These are phyloP conservation scores for Lodderomyces jiufengensis DNA, from an alignment of 1,139 yeast species.

Conservation along the genomic window DNA sequence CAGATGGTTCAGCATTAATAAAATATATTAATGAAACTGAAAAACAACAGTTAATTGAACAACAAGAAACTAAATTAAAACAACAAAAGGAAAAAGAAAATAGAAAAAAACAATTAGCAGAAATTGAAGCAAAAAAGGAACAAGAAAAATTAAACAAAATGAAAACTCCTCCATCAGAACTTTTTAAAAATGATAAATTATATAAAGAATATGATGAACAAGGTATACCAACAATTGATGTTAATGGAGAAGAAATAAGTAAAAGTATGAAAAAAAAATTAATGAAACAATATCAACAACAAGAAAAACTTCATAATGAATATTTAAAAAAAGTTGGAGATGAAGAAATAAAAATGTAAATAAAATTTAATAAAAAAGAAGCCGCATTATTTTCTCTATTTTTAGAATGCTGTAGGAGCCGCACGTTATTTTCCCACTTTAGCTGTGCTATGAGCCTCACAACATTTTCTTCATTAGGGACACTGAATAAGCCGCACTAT, in stretches of 20 bases:
- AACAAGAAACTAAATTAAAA: slow-evolving; percentile 60
- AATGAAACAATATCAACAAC: slow-evolving; percentile 71
- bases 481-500: too few relatives aligned
- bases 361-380: too few relatives aligned
- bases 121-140: slow-evolving; percentile 54
- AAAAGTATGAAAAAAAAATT: slow-evolving; percentile 85
- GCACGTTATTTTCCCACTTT: too few relatives aligned
- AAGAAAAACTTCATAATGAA: slow-evolving; percentile 76
- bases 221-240: slow-evolving; percentile 79
- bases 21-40: slow-evolving; percentile 75
- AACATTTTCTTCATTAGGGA: too few relatives aligned
- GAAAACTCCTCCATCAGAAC: slow-evolving; percentile 61
- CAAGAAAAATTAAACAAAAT: slow-evolving; percentile 67
- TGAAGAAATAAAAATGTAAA: neutral
- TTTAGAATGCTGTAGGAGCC: too few relatives aligned
- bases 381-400: too few relatives aligned
- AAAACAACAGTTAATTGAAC: slow-evolving; percentile 57
- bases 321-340: slow-evolving; percentile 27
- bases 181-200: slow-evolving; percentile 58
- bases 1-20: slow-evolving; percentile 72
- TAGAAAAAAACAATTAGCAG: slow-evolving; percentile 39
- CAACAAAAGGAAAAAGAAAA: slow-evolving; percentile 37
- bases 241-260: slow-evolving; percentile 79
- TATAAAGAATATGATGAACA: slow-evolving; percentile 78
- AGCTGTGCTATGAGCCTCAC: too few relatives aligned